These are phyloP conservation scores for Aspergillus fructus DNA, from an alignment of 2,329 filamentous ascomycete species.

Conservation along the genomic window DNA sequence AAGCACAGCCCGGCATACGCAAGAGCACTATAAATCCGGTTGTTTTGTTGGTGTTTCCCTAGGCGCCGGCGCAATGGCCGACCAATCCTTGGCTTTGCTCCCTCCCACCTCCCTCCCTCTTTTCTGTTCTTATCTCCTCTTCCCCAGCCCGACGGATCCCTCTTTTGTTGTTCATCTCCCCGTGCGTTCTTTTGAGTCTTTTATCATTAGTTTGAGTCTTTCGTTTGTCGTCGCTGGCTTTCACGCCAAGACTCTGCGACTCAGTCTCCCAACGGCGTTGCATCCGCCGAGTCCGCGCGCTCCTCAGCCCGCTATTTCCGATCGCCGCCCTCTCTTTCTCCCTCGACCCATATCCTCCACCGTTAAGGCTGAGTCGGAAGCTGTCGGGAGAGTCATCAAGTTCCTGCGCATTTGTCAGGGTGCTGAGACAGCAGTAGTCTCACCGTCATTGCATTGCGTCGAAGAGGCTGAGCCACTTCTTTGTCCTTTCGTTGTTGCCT, in stretches of 20 bases:
- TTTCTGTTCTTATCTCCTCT: background rate
- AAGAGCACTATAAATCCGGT: background rate
- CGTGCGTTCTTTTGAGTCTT: background rate
- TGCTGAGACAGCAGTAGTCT: background rate
- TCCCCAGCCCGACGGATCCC: background rate
- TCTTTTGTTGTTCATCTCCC: background rate
- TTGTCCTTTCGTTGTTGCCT: conserved; percentile 21
- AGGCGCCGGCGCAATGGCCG: conserved; percentile 1
- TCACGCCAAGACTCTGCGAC: conserved; percentile 15
- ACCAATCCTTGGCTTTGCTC: background rate
- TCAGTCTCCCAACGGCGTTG: background rate
- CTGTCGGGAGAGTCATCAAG: conserved; percentile 2
- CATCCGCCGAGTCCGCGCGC: background rate
- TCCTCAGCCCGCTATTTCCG: background rate
- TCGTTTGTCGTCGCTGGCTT: background rate
- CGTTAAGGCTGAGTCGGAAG: conserved; percentile 6
- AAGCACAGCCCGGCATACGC: background rate
- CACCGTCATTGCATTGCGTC: background rate
- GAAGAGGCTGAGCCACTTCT: background rate
- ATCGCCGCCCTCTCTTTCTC: background rate
- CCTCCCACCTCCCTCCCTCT: background rate
- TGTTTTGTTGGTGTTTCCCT: background rate
- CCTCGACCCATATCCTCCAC: background rate
- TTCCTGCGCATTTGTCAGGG: background rate
- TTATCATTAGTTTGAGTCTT: background rate